phyloP scores from a whole-genome alignment of 2,329 filamentous ascomycete species.

The Salinomyces thailandicus region DNA sequence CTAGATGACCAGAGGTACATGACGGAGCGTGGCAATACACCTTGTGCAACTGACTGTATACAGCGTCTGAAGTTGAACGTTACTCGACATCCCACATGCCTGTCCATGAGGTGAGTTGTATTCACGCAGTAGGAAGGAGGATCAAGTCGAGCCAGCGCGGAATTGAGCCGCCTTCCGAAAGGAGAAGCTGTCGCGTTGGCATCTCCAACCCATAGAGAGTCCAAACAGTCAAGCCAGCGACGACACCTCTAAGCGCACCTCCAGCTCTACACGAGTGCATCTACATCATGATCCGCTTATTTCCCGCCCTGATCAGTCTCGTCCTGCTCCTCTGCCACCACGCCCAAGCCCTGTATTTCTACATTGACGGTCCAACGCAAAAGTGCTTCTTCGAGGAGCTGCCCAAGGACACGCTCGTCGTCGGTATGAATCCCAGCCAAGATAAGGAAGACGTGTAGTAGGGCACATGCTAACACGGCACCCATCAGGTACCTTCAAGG shows the following conservation, averaged over 20 bases:
- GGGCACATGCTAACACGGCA: no score
- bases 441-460: no score
- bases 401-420: constrained; percentile 91
- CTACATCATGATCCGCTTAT: constrained; percentile 16
- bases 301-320: constrained; percentile 15
- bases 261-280: no score
- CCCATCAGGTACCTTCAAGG: constrained; percentile 64
- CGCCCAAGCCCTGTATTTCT: constrained; percentile 86
- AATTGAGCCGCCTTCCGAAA: constrained; percentile 1
- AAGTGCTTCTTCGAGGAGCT: constrained; percentile 99
- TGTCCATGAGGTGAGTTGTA: no score
- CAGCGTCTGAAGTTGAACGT: no score
- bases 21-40: no score
- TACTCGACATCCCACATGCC: no score
- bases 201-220: no score
- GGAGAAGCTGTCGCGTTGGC: constrained; percentile 1
- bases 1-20: no score
- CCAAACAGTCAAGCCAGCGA: neutral
- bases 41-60: no score
- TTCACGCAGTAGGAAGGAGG: no score
- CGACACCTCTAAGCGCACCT: neutral
- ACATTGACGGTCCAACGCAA: constrained; percentile 70
- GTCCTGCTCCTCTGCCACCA: constrained; percentile 41
- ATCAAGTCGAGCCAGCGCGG: no score
- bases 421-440: constrained; percentile 47